These are phyloP conservation scores for Vaucheria bursata DNA, from an alignment of 352 stramenopile genomes.

Conservation along the genomic window DNA sequence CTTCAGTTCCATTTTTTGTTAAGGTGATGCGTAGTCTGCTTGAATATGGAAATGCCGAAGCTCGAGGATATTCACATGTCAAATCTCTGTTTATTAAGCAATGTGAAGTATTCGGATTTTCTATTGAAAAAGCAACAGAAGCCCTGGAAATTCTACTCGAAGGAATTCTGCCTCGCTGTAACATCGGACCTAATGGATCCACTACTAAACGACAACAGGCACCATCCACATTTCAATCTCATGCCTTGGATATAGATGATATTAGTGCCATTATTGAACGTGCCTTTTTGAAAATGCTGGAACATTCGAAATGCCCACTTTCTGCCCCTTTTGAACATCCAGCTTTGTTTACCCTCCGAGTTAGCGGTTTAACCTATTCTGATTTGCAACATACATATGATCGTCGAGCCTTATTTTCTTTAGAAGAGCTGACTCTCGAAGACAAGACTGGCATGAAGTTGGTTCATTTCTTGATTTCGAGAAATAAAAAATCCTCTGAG, in stretches of 20 bases:
- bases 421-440: constrained; percentile 14
- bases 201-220: not conserved
- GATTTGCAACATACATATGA: constrained; percentile 25
- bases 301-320: too few relatives aligned
- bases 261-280: not conserved
- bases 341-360: not conserved
- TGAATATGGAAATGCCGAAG: not conserved
- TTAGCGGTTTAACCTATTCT: constrained; percentile 10
- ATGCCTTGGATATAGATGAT: too few relatives aligned
- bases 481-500: not conserved
- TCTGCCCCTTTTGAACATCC: not conserved
- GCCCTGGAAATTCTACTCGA: constrained; percentile 20
- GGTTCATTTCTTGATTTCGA: constrained; percentile 8
- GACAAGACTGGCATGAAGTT: constrained; percentile 27
- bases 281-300: not conserved
- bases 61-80: constrained; percentile 17
- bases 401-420: constrained; percentile 11
- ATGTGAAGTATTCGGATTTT: constrained; percentile 24
- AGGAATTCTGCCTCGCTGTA: not conserved
- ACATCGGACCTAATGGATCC: not conserved
- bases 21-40: not conserved
- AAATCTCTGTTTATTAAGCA: constrained; percentile 31
- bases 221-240: too few relatives aligned
- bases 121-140: not conserved
- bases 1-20: too few relatives aligned